phyloP scores from a whole-genome alignment of 2,329 filamentous ascomycete genomes.

The Colletotrichum abscissum region DNA sequence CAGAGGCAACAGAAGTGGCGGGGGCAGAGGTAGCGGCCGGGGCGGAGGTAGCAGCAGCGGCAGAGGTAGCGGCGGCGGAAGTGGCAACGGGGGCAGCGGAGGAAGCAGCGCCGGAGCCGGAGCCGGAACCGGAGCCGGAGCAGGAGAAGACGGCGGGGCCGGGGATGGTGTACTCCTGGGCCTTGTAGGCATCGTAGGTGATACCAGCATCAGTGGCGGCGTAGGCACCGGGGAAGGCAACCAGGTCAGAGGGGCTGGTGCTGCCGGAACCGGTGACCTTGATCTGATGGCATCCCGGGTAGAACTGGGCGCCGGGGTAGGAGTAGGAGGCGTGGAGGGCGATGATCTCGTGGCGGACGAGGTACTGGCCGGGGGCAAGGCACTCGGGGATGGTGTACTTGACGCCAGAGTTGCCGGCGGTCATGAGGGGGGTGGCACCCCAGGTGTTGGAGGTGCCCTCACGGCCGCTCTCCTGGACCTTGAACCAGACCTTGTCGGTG shows the following conservation, averaged over 20 bases:
- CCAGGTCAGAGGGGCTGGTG: conserved; percentile 49
- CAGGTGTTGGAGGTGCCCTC: conserved; percentile 60
- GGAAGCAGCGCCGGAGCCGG: conserved; percentile 15
- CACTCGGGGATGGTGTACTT: conserved; percentile 62
- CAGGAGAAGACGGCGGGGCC: conserved; percentile 61
- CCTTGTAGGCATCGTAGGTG: conserved; percentile 60
- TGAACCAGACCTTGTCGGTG: conserved; percentile 63
- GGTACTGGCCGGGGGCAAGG: conserved; percentile 60
- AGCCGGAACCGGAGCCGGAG: conserved; percentile 24
- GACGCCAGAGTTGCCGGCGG: conserved; percentile 50
- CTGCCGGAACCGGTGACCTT: conserved; percentile 58
- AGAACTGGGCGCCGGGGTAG: conserved; percentile 64
- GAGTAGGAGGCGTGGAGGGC: conserved; percentile 56
- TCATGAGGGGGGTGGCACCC: conserved; percentile 59
- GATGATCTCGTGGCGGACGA: conserved; percentile 64
- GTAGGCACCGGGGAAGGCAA: conserved; percentile 62
- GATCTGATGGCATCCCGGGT: conserved; percentile 65
- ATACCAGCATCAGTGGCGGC: conserved; percentile 57
- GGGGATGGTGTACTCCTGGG: conserved; percentile 56
- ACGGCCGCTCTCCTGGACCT: conserved; percentile 61
- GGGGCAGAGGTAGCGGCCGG: conserved; percentile 8
- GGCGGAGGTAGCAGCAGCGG: not conserved
- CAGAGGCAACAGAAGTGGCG: conserved; percentile 9
- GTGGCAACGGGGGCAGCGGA: conserved; percentile 4
- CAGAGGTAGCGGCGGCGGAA: conserved; percentile 1